A percentile compares a stretch with the other conserved stretches of the same genome.
These are phyloP conservation scores for Cyathus striatus DNA, from an alignment of 768 basidiomycete genomes.

Conservation along the genomic window DNA sequence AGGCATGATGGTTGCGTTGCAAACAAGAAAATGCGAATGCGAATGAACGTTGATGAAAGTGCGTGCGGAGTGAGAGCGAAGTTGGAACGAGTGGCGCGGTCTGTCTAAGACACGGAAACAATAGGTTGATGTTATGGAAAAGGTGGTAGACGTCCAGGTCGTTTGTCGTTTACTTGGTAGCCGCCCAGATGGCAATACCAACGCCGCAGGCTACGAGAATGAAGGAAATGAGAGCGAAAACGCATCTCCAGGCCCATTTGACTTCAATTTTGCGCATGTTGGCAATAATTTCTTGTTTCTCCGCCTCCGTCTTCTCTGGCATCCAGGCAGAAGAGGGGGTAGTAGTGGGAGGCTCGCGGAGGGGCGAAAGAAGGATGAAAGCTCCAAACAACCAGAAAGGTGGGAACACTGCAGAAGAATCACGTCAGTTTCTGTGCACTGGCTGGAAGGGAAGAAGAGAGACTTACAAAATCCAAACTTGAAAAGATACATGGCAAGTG, in stretches of 20 bases:
- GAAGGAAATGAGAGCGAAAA: conserved; percentile 47
- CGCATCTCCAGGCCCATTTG: conserved; percentile 55
- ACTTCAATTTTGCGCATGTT: conserved; percentile 43
- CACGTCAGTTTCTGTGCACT: conserved; percentile 1
- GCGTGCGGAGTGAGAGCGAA: no score
- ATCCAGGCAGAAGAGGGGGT: conserved; percentile 40
- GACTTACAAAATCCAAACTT: conserved; percentile 58
- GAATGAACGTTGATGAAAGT: no score
- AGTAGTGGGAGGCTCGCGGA: conserved; percentile 34
- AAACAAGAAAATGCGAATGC: no score
- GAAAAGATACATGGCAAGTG: conserved; percentile 57
- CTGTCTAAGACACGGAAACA: no score
- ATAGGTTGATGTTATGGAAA: no score
- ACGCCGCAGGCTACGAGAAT: conserved; percentile 26
- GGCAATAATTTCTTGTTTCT: conserved; percentile 38
- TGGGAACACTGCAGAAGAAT: conserved; percentile 42
- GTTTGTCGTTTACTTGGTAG: no score
- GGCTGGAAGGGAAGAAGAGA: neutral
- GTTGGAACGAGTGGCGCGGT: no score
- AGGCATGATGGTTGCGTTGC: no score
- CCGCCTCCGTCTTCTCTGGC: conserved; percentile 48
- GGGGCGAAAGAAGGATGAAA: conserved; percentile 48
- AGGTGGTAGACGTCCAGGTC: no score
- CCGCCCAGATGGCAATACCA: conserved; percentile 29
- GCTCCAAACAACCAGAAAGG: conserved; percentile 59